phyloP scores from a whole-genome alignment of 2,329 filamentous ascomycete genomes.

The Lachnellula subtilissima region DNA sequence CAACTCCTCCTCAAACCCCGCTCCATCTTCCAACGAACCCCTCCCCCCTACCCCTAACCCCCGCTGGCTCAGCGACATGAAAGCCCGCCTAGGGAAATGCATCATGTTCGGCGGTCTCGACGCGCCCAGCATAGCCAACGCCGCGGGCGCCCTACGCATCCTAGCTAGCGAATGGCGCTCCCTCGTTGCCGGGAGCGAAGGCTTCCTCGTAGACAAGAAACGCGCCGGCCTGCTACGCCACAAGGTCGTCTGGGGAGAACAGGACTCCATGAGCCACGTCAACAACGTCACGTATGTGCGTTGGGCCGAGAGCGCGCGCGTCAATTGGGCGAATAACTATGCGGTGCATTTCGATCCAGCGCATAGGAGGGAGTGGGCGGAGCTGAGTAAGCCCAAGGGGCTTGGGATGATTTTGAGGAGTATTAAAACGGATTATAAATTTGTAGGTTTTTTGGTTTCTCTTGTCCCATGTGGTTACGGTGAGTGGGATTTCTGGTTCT shows the following conservation, averaged over 20 bases:
- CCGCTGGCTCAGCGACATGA: slow-evolving; percentile 68
- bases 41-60: slow-evolving; percentile 11
- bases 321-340: slow-evolving; percentile 73
- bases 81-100: slow-evolving; percentile 65
- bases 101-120: slow-evolving; percentile 57
- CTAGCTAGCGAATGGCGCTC: slow-evolving; percentile 65
- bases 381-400: slow-evolving; percentile 61
- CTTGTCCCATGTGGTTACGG: neutral
- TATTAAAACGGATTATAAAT: slow-evolving; percentile 82
- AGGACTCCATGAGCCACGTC: slow-evolving; percentile 72
- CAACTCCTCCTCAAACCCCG: neutral
- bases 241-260: slow-evolving; percentile 77
- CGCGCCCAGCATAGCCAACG: slow-evolving; percentile 52
- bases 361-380: slow-evolving; percentile 60
- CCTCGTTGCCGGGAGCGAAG: slow-evolving; percentile 68
- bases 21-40: neutral
- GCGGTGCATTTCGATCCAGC: slow-evolving; percentile 56
- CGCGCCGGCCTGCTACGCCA: slow-evolving; percentile 60
- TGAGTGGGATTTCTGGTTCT: neutral
- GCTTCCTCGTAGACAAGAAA: slow-evolving; percentile 62
- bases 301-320: slow-evolving; percentile 75
- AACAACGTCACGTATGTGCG: slow-evolving; percentile 83
- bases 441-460: slow-evolving; percentile 50
- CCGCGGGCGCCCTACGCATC: slow-evolving; percentile 50
- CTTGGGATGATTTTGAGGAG: slow-evolving; percentile 74